Percentiles rank a stretch among this genome's conserved stretches.
phyloP scores from a whole-genome alignment of 1,284 basidiomycete species.

The Phlebopus sp. region DNA sequence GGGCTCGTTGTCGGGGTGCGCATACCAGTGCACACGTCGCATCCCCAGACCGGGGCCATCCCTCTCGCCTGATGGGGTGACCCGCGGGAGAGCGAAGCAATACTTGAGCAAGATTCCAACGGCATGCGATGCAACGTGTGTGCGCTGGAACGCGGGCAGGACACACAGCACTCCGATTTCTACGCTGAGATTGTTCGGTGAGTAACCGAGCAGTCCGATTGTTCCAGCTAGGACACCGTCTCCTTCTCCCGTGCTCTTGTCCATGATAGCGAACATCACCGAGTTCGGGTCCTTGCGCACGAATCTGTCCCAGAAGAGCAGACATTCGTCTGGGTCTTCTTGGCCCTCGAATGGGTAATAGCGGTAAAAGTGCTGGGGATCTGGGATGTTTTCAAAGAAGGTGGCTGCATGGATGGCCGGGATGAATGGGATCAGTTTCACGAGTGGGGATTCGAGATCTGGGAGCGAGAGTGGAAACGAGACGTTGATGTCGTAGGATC shows the following conservation, averaged over 20 bases:
- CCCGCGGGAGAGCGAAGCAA: neutral
- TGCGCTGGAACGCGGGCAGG: constrained; percentile 7
- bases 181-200: constrained; percentile 4
- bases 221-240: neutral
- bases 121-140: constrained; percentile 10
- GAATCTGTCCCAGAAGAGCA: constrained; percentile 10
- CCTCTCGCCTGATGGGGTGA: neutral
- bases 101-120: constrained; percentile 6
- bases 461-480: constrained; percentile 29
- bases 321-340: constrained; percentile 11
- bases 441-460: constrained; percentile 35
- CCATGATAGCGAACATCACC: constrained; percentile 37
- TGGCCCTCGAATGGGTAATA: constrained; percentile 12
- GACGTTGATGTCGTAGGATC: constrained; percentile 33
- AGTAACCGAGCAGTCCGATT: constrained; percentile 1
- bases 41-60: constrained; percentile 27
- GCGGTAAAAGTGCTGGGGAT: constrained; percentile 15
- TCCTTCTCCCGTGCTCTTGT: constrained; percentile 33
- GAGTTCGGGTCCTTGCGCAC: constrained; percentile 13
- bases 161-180: constrained; percentile 4
- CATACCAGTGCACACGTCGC: constrained; percentile 38
- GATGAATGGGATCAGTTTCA: constrained; percentile 41
- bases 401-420: constrained; percentile 32
- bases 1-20: constrained; percentile 30
- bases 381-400: constrained; percentile 23